A percentile compares a stretch with the other conserved stretches of the same genome.
phyloP scores from a whole-genome alignment of 1,139 yeast species.

The Nadsonia commutata region DNA sequence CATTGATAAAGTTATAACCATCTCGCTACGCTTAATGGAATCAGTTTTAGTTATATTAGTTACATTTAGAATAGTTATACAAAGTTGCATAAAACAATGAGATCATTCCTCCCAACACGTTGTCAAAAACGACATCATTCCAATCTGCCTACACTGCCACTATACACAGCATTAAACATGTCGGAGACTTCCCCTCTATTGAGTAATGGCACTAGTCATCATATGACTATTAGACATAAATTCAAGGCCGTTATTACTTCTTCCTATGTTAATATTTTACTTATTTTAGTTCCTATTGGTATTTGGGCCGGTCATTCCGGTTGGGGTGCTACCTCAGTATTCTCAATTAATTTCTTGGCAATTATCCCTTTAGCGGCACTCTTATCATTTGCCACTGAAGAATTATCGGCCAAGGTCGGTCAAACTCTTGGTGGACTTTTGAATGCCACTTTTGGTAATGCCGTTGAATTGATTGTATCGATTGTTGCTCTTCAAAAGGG shows the following conservation, averaged over 20 bases:
- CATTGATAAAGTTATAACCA: no score
- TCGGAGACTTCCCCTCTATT: conserved; percentile 6
- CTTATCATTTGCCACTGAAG: conserved; percentile 86
- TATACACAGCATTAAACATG: conserved; percentile 1
- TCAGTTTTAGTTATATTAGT: no score
- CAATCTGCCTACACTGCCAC: not conserved
- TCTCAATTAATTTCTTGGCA: conserved; percentile 70
- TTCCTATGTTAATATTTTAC: conserved; percentile 63
- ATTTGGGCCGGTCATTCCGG: conserved; percentile 47
- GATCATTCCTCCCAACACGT: no score
- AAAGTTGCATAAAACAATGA: no score
- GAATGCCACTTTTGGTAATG: conserved; percentile 95
- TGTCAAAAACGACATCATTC: not conserved
- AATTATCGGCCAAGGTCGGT: conserved; percentile 74
- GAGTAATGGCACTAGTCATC: not conserved
- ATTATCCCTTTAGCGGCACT: conserved; percentile 87
- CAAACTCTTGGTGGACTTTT: conserved; percentile 79
- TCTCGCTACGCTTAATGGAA: no score
- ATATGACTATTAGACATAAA: conserved; percentile 8
- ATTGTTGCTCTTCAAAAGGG: conserved; percentile 74
- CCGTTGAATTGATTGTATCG: conserved; percentile 84
- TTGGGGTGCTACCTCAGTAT: conserved; percentile 46
- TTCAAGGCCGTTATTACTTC: conserved; percentile 9
- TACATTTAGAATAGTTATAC: no score
- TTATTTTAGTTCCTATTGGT: conserved; percentile 84